A percentile compares a stretch with the other conserved stretches of the same genome.
phyloP scores from a whole-genome alignment of 2,329 filamentous ascomycete genomes.

The Colletotrichum agaves region DNA sequence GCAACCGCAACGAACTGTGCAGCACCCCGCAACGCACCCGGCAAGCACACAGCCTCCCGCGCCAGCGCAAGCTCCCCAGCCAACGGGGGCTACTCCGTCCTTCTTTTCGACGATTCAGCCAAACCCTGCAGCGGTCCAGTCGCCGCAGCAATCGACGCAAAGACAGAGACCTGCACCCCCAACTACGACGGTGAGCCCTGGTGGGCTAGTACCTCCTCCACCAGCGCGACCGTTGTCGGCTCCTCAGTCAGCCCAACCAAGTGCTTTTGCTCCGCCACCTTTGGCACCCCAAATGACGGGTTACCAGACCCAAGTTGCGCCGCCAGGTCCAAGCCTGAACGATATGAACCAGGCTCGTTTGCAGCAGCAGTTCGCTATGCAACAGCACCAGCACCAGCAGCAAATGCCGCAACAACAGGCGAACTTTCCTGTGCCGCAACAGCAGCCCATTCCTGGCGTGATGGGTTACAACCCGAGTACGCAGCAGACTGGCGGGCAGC shows the following conservation, averaged over 20 bases:
- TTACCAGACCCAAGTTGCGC: constrained; percentile 70
- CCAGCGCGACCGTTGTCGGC: constrained; percentile 87
- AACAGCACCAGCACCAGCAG: constrained; percentile 56
- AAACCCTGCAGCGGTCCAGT: constrained; percentile 29
- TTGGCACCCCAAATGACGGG: constrained; percentile 90
- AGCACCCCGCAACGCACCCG: constrained; percentile 42
- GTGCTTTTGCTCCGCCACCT: constrained; percentile 77
- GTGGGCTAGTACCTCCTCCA: constrained; percentile 78
- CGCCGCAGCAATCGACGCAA: constrained; percentile 41
- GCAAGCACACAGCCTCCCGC: constrained; percentile 46
- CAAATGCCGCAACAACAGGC: constrained; percentile 53
- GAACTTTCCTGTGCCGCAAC: constrained; percentile 46
- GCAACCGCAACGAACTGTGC: constrained; percentile 55
- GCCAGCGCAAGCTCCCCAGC: constrained; percentile 54
- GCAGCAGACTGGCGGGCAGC: constrained; percentile 45
- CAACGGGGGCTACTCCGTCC: constrained; percentile 65
- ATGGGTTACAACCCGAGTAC: constrained; percentile 51
- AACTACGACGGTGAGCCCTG: constrained; percentile 62
- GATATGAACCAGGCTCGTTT: constrained; percentile 76
- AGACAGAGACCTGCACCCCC: constrained; percentile 59
- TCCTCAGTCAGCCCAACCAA: constrained; percentile 82
- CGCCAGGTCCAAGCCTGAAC: constrained; percentile 79
- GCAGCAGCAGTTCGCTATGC: constrained; percentile 69
- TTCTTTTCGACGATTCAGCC: constrained; percentile 61
- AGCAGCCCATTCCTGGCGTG: constrained; percentile 48